Conservation (phyloP, 805 yeast species). For the Debaryomyces hansenii region DNA sequence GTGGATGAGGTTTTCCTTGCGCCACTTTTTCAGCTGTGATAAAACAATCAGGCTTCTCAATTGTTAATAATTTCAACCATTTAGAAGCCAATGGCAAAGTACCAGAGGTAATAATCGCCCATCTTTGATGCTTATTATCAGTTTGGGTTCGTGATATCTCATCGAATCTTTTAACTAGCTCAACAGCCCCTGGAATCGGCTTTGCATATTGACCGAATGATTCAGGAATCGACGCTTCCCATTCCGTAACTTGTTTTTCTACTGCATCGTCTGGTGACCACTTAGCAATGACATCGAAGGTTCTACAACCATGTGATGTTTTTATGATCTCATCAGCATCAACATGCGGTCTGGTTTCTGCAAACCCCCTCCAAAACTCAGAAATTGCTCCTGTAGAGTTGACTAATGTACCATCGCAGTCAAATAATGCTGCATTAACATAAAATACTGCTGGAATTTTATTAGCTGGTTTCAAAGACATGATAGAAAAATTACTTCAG, state of each 20-base stretch:
- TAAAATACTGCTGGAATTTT: constrained; percentile 26
- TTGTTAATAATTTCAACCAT: constrained; percentile 27
- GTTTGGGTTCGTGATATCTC: constrained; percentile 19
- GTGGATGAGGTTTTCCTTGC: constrained; percentile 31
- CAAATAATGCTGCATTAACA: constrained; percentile 29
- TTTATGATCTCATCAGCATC: constrained; percentile 29
- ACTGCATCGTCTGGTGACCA: constrained; percentile 32
- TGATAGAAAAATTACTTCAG: not conserved
- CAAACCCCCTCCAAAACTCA: constrained; percentile 30
- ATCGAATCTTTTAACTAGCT: constrained; percentile 25
- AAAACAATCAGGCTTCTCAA: constrained; percentile 24
- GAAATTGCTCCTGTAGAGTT: constrained; percentile 32
- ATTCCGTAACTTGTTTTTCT: constrained; percentile 25
- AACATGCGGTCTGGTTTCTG: constrained; percentile 29
- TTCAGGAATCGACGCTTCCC: constrained; percentile 30
- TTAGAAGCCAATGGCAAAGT: constrained; percentile 30
- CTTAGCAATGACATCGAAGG: constrained; percentile 29
- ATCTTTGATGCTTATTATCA: constrained; percentile 23
- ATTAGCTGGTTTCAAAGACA: not conserved
- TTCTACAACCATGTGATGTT: constrained; percentile 31
- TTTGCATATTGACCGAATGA: constrained; percentile 26
- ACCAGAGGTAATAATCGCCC: constrained; percentile 32
- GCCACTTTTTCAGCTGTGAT: constrained; percentile 30
- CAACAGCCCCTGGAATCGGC: constrained; percentile 30
- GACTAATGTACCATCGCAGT: constrained; percentile 31